Evolutionary conservation across 305 asterid genomes (phyloP), one percentile per base, ranked within the genome.

Genomic region (Rubia peregrina): DNA sequence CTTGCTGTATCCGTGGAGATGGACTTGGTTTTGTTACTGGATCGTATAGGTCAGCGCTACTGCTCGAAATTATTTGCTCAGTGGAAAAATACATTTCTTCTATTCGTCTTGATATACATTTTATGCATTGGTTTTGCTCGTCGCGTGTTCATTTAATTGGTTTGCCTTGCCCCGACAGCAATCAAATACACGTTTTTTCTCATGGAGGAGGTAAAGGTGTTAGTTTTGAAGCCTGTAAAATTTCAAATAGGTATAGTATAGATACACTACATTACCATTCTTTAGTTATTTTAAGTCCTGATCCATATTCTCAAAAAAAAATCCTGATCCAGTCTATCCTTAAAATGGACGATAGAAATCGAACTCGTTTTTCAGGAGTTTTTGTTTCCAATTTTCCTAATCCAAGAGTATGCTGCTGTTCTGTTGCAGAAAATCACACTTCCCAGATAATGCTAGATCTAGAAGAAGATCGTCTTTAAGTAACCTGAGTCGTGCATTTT

Each of bases 1-100:
- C 82, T 61, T 88, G 96, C 83, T 89, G 96, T 76, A 49, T 88
- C 69, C 85, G 91, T 61, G 84, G 89, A 73, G 90, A 88, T 76
- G 84, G 82, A 65, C 90, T 82, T 74, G 80, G 78, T 72, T 89
- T 91, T 46, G 97, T 96, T 49, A 88, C 95, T 73, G 97, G 96
- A 74, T 87, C 96, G 46, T 91, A 91, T 79, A 85, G 94, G 96
- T 89, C 74, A 57, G 81, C 75, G 68, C 69, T 69, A 73, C 64
- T 41, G 60, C 48, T 44, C 67, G 57, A 72, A 19, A 26, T 30
- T 24, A 11, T 56, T 22, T 55, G 13, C 56, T 57, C 56, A 46
- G 43, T 56, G 44, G 53, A 71, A 61, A 26, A 60, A 22, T 41
- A 17, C 68, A 6, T n/a, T 6, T 41, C 21, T 16, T 14, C 22